Conservation (phyloP, 768 basidiomycete species). For the Amanita pseudoporphyria region DNA sequence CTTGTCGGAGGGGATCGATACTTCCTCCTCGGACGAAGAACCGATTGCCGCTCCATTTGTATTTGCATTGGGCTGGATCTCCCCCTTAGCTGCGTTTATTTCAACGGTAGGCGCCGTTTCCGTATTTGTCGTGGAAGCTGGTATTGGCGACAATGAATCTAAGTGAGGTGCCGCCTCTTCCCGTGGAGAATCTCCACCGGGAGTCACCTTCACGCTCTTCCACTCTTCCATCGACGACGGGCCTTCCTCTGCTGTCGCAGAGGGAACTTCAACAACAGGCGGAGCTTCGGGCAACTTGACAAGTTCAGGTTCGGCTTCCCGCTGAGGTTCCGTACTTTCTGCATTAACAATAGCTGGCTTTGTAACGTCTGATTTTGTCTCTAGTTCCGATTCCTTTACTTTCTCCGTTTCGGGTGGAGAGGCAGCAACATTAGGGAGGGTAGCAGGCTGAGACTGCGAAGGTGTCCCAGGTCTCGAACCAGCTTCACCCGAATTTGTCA, state of each 20-base stretch:
- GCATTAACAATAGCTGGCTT: not conserved
- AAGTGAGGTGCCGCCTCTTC: not conserved
- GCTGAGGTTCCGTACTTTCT: not conserved
- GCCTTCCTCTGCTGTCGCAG: not conserved
- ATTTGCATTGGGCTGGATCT: not conserved
- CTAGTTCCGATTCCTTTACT: not conserved
- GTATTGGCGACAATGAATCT: not conserved
- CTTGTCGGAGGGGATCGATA: not conserved
- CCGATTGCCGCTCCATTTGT: not conserved
- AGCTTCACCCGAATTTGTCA: not conserved
- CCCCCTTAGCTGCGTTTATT: not conserved
- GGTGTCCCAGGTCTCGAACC: conserved; percentile 5
- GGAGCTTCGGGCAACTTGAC: not conserved
- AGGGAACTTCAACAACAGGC: too few species aligned
- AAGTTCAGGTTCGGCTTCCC: not conserved
- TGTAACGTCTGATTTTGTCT: not conserved
- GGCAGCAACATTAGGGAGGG: not conserved
- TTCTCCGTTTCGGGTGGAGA: not conserved
- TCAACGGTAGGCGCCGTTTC: not conserved
- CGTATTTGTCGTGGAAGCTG: not conserved
- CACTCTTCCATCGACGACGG: not conserved
- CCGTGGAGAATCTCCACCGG: not conserved
- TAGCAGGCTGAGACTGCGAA: not conserved
- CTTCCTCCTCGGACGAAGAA: not conserved
- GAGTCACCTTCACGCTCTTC: not conserved